Base-by-base conservation (phyloP, 192 early-diverging fungal species). In the Mortierella antarctica region DNA sequence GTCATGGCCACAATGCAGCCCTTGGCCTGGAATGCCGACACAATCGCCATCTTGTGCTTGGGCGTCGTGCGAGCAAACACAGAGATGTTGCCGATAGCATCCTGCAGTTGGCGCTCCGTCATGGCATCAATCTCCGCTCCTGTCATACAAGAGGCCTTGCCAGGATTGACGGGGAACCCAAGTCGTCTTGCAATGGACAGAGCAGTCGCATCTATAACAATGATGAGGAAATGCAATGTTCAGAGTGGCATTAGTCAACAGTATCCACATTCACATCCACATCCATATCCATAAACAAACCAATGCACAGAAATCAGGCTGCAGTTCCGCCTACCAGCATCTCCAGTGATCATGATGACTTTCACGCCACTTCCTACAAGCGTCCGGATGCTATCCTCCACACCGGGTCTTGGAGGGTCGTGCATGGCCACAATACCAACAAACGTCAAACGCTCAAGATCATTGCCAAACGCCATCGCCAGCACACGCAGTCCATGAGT, bases 281-380 rank as follows among this genome's bases (percentile, higher is more conserved):
- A 54, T 54, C 15, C 1, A 54, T 21, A 54, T 12, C 50, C 17
- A 51, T 15, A 4, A 8, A 17, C 53, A 21, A 11, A 31, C 21
- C 31, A 59, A 1, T 48, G 48, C 7, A n/a, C 11, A 47, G 1
- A 63, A 49, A 50, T 3, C 1, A 49, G 7, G 18, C 13, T 2
- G 1, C 17, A 20, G 44, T 49, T 50, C 18, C 45, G 4, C 71
- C 67, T 75, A 85, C 84, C 84, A 23, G 95, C 94, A 82, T 99
- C 98, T 63, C 98, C 98, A 1, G 98, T 99, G 44, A 99, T 96
- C 97, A 99, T 98, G n/a, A 97, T 87, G 2, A 96, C 88, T 70
- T 93, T 91, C 15, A 99, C 95, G 39, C 95, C 95, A 54, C 94
- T 93, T 15, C 86, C 67, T 59, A 92, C 83, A 52, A 97, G 82